Conservation (phyloP, 2,329 filamentous ascomycete species). For the Penicillium thymicola region DNA sequence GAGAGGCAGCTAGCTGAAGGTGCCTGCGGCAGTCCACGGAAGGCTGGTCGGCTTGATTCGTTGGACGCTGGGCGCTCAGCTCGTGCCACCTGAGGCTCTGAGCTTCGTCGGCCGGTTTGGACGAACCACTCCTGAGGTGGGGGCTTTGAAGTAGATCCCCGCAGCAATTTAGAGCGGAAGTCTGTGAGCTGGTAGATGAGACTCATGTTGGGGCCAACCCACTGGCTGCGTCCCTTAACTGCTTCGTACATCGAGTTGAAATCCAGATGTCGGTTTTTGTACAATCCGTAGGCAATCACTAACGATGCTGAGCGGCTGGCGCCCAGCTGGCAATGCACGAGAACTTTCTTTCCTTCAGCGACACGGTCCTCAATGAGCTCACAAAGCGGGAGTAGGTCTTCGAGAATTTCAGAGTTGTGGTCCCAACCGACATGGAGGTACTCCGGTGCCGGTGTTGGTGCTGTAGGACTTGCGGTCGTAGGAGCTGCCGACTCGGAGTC, state of each 20-base stretch:
- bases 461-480: constrained; percentile 29
- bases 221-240: constrained; percentile 62
- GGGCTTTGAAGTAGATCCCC: constrained; percentile 31
- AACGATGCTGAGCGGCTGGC: constrained; percentile 64
- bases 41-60: constrained; percentile 17
- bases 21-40: constrained; percentile 23
- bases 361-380: constrained; percentile 61
- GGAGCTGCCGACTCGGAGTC: constrained; percentile 29
- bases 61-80: constrained; percentile 16
- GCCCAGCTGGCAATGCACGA: constrained; percentile 64
- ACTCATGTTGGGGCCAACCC: constrained; percentile 68
- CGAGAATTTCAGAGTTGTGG: constrained; percentile 65
- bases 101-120: constrained; percentile 26
- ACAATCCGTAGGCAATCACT: constrained; percentile 63
- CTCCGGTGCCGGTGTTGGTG: constrained; percentile 50
- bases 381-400: constrained; percentile 58
- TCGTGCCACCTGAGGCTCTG: constrained; percentile 29
- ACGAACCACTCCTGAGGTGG: constrained; percentile 38
- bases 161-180: constrained; percentile 49
- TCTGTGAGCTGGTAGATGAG: constrained; percentile 66
- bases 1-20: constrained; percentile 25
- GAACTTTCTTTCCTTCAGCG: constrained; percentile 55
- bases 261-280: constrained; percentile 59
- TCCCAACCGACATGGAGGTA: constrained; percentile 66
- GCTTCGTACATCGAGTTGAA: constrained; percentile 64